Percentiles rank a stretch among this genome's conserved stretches.
These are phyloP conservation scores for Populus hybrid DNA, from an alignment of 441 rosid genomes.

Conservation along the genomic window DNA sequence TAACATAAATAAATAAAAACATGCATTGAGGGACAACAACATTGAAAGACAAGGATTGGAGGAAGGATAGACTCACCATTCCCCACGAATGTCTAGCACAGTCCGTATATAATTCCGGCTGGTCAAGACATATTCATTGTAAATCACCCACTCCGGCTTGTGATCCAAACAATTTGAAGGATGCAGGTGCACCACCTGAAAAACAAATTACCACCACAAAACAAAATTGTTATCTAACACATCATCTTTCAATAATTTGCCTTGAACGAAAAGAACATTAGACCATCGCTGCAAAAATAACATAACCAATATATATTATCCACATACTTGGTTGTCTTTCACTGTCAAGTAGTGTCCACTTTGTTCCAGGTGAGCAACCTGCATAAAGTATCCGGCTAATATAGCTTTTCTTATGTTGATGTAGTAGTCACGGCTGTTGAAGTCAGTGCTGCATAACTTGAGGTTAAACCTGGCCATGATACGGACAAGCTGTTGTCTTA, in stretches of 20 bases:
- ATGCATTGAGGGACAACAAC: background rate
- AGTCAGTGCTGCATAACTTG: constrained; percentile 91
- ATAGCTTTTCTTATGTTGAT: constrained; percentile 92
- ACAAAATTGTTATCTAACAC: background rate
- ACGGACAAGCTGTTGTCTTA: constrained; percentile 91
- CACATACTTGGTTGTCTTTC: constrained; percentile 84
- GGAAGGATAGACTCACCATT: constrained; percentile 56
- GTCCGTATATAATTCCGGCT: constrained; percentile 88
- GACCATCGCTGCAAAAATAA: background rate
- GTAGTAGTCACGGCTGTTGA: constrained; percentile 88
- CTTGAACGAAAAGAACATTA: background rate
- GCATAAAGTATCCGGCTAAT: constrained; percentile 95
- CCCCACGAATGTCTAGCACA: constrained; percentile 25
- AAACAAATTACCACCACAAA: background rate
- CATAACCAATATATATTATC: background rate
- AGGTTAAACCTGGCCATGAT: constrained; percentile 87
- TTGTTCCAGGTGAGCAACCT: constrained; percentile 91
- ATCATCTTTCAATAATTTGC: background rate
- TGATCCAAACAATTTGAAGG: constrained; percentile 96
- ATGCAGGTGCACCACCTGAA: constrained; percentile 93
- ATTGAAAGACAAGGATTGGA: background rate
- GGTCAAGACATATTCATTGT: constrained; percentile 86
- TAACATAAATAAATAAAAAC: background rate
- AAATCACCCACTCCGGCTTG: constrained; percentile 98
- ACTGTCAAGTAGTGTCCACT: constrained; percentile 90